Conservation (phyloP, 2,329 filamentous ascomycete species). For the Fusarium foetens region DNA sequence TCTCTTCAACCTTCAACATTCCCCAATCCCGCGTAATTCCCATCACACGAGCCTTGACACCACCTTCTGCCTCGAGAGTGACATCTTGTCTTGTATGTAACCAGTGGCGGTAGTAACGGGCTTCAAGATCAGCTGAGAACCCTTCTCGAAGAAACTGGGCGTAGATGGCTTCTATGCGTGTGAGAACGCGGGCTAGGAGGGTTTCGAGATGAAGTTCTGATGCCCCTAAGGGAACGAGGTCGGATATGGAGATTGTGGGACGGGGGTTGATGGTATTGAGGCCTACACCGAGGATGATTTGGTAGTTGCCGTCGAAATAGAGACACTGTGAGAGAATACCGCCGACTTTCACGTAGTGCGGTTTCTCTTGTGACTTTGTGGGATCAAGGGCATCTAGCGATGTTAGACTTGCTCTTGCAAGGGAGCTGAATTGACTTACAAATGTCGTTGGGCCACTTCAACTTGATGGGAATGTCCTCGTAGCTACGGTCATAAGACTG, state of each 20-base stretch:
- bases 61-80: constrained; percentile 83
- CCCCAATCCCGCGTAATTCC: constrained; percentile 96
- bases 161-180: constrained; percentile 82
- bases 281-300: constrained; percentile 86
- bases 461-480: constrained; percentile 77
- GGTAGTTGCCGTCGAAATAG: constrained; percentile 80
- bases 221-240: constrained; percentile 66
- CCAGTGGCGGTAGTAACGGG: constrained; percentile 84
- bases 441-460: constrained; percentile 99
- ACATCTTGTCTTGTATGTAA: constrained; percentile 79
- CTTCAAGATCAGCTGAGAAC: constrained; percentile 78
- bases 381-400: constrained; percentile 72
- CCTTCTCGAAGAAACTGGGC: constrained; percentile 77
- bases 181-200: constrained; percentile 83
- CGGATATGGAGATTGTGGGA: constrained; percentile 88
- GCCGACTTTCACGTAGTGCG: constrained; percentile 84
- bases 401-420: not conserved
- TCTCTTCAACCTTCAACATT: constrained; percentile 83
- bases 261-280: constrained; percentile 85
- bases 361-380: constrained; percentile 56
- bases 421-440: constrained; percentile 57
- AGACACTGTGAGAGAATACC: constrained; percentile 92
- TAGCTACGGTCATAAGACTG: constrained; percentile 83
- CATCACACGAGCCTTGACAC: constrained; percentile 77
- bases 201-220: constrained; percentile 77